Conservation (phyloP, 805 yeast species). For the Ascoidea rubescens region DNA sequence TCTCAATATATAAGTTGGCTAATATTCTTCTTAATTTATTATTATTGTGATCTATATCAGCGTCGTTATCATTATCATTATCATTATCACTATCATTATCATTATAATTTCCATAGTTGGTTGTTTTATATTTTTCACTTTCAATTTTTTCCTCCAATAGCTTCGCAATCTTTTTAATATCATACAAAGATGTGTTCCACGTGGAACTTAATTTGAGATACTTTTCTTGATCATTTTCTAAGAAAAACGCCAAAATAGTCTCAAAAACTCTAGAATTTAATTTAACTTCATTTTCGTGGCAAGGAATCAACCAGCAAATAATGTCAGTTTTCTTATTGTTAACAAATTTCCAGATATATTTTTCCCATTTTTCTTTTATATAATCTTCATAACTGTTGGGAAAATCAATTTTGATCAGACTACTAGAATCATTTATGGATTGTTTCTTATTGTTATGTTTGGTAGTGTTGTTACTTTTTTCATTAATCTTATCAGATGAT, state of each 20-base stretch:
- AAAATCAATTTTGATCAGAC: no score
- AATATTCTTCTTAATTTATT: slow-evolving; percentile 26
- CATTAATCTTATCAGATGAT: neutral
- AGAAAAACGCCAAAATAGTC: slow-evolving; percentile 30
- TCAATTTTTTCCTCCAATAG: slow-evolving; percentile 33
- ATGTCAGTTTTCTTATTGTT: slow-evolving; percentile 28
- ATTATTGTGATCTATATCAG: neutral
- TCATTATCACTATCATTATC: slow-evolving; percentile 10
- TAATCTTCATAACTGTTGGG: slow-evolving; percentile 12
- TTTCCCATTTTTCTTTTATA: slow-evolving; percentile 42
- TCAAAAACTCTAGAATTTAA: slow-evolving; percentile 28
- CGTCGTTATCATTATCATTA: slow-evolving; percentile 11
- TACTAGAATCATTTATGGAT: slow-evolving; percentile 8
- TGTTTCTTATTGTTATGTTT: slow-evolving; percentile 10
- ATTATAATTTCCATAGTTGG: neutral
- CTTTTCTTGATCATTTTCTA: slow-evolving; percentile 21
- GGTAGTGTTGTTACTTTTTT: neutral
- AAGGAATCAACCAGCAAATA: slow-evolving; percentile 46
- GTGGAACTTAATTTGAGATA: slow-evolving; percentile 28
- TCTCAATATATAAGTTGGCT: slow-evolving; percentile 38
- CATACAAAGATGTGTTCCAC: slow-evolving; percentile 51
- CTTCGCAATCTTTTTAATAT: slow-evolving; percentile 27
- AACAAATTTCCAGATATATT: slow-evolving; percentile 42
- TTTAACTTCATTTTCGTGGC: slow-evolving; percentile 19
- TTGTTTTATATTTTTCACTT: slow-evolving; percentile 6